Evolutionary conservation across 1,284 basidiomycete species (phyloP), one percentile per base, ranked within the genome.

Genomic region (Exsudoporus floridanus): DNA sequence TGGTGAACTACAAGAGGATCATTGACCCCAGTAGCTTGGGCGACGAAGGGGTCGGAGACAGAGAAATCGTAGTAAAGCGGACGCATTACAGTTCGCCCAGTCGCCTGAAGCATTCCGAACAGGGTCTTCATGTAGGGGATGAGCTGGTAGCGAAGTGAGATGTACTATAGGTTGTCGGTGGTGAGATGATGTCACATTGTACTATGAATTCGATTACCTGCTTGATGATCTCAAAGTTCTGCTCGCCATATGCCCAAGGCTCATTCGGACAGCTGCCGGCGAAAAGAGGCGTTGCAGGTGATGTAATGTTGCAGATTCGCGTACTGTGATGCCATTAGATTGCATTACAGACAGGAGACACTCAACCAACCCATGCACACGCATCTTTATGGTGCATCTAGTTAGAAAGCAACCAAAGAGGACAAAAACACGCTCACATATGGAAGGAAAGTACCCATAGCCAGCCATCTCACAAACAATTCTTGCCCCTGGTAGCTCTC

Each of bases 171-270:
- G 19, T 34, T 19, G 8, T 13, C 13, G 25, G 18, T 16, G 44
- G 5, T 27, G 34, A 46, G 44, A 39, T 6, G 4, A 34, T 21
- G 25, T 43, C 27, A 43, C 9, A 27, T 21, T 28, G 42, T 19
- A 25, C 19, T 12, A n/a, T 8, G 16, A 7, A 16, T 43, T 18
- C 23, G 10, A 21, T 43, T 48, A 48, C 28, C 57, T 71, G 63
- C 57, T 75, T 74, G 56, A 74, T 64, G 28, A 74, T 76, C 1
- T 42, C 18, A 16, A 42, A 18, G 18, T 42, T 42, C 18, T 70
- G 73, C 37, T 68, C 70, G 8, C 74, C 74, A 48, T 74, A 74
- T 0, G 72, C 60, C 74, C 74, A 75, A 18, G 73, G 74, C 72
- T 48, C 28, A 27, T 42, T 31, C 16, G 46, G 46, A 42, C 36